phyloP scores from a whole-genome alignment of 768 basidiomycete genomes.

The Stropharia rugosoannulata region DNA sequence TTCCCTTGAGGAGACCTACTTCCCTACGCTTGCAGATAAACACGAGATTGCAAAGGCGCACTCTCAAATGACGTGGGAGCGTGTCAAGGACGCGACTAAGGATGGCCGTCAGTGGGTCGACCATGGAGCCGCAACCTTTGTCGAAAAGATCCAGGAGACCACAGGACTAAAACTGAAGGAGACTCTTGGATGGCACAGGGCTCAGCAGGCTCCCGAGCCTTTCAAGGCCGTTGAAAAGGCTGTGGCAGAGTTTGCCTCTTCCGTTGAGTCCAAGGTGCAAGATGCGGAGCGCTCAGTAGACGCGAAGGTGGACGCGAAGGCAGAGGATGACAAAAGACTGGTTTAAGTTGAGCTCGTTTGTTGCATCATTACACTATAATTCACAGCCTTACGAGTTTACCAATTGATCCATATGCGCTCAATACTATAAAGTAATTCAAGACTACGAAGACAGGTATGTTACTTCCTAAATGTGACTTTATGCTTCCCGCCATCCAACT shows the following conservation, averaged over 20 bases:
- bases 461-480: neutral
- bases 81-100: slow-evolving; percentile 49
- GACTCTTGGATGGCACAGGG: slow-evolving; percentile 31
- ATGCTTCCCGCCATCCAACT: slow-evolving; percentile 7
- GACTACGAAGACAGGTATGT: too few species aligned
- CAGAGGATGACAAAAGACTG: slow-evolving; percentile 13
- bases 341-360: slow-evolving; percentile 8
- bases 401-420: neutral
- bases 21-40: slow-evolving; percentile 66
- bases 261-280: slow-evolving; percentile 9
- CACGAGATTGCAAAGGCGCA: slow-evolving; percentile 67
- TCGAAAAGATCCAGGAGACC: slow-evolving; percentile 20
- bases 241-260: slow-evolving; percentile 22
- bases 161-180: slow-evolving; percentile 76
- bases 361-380: too few species aligned
- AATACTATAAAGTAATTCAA: neutral
- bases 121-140: slow-evolving; percentile 37
- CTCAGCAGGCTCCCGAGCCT: slow-evolving; percentile 2
- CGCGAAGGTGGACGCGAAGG: slow-evolving; percentile 20
- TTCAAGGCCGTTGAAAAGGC: slow-evolving; percentile 24
- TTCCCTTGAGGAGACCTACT: slow-evolving; percentile 67
- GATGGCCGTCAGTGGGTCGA: slow-evolving; percentile 44
- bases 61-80: slow-evolving; percentile 56
- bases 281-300: slow-evolving; percentile 19
- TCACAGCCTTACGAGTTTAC: neutral